A percentile compares a stretch with the other conserved stretches of the same genome.
Evolutionary conservation across 1,139 yeast species (phyloP).

Genomic region (Spathaspora sp.): DNA sequence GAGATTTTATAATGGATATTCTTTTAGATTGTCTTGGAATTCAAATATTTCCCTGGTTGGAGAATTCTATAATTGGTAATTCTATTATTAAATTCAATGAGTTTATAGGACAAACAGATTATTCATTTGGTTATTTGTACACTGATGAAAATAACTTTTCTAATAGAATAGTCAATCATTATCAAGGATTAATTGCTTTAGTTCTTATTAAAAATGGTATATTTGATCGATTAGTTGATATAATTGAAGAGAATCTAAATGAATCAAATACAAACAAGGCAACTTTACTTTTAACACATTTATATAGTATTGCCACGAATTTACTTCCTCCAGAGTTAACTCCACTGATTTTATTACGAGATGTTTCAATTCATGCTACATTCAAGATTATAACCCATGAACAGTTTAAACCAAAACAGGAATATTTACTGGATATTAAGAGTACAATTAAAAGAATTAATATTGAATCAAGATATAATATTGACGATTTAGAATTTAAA

Average conservation of each 20-base stretch:
- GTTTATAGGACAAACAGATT: conserved; percentile 1
- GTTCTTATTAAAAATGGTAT: conserved; percentile 59
- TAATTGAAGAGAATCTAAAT: conserved; percentile 49
- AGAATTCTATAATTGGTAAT: conserved; percentile 35
- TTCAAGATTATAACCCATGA: conserved; percentile 20
- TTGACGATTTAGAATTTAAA: conserved; percentile 74
- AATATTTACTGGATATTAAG: conserved; percentile 23
- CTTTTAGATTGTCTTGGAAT: conserved; percentile 68
- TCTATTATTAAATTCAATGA: conserved; percentile 18
- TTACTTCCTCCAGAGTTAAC: conserved; percentile 47
- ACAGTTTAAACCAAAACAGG: conserved; percentile 15
- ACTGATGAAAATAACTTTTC: conserved; percentile 15
- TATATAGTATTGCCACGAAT: conserved; percentile 53
- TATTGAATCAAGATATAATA: conserved; percentile 47
- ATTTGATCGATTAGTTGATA: conserved; percentile 44
- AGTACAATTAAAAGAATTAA: conserved; percentile 39
- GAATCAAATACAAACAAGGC: conserved; percentile 57
- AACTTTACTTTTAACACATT: conserved; percentile 60
- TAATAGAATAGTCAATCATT: conserved; percentile 49
- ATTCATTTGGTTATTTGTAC: conserved; percentile 9
- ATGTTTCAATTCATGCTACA: conserved; percentile 15
- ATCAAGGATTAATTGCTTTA: conserved; percentile 56
- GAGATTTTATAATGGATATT: conserved; percentile 69
- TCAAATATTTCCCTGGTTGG: conserved; percentile 59
- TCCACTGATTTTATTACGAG: conserved; percentile 15